These are phyloP conservation scores for Fusarium xyrophilum DNA, from an alignment of 2,329 filamentous ascomycete species.

Conservation along the genomic window DNA sequence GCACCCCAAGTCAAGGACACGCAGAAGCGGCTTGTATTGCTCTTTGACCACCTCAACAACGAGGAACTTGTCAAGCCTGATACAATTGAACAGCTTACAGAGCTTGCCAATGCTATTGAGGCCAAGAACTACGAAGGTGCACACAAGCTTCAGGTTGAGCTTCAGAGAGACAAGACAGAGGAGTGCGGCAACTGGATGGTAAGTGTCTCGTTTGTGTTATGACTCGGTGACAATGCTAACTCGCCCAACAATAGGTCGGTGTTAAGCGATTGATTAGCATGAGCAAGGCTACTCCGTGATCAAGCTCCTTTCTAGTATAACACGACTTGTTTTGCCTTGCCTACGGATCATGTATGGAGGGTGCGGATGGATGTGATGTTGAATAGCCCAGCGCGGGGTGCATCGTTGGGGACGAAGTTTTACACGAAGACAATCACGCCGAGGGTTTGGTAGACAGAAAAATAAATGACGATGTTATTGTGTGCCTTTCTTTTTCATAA, in stretches of 20 bases:
- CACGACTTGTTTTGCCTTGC: slow-evolving; percentile 33
- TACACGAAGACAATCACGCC: slow-evolving; percentile 40
- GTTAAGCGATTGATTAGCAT: slow-evolving; percentile 80
- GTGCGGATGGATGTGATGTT: slow-evolving; percentile 32
- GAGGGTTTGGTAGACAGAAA: slow-evolving; percentile 39
- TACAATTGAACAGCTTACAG: slow-evolving; percentile 72
- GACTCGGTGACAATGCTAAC: slow-evolving; percentile 49
- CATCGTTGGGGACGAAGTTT: slow-evolving; percentile 32
- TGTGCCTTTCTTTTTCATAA: not conserved
- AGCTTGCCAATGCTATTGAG: slow-evolving; percentile 71
- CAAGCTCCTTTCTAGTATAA: slow-evolving; percentile 4
- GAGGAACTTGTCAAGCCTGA: slow-evolving; percentile 84
- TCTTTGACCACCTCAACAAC: slow-evolving; percentile 99
- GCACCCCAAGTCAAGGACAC: slow-evolving; percentile 90
- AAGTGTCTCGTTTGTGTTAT: slow-evolving; percentile 46
- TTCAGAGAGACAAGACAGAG: slow-evolving; percentile 77
- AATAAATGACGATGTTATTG: slow-evolving; percentile 33
- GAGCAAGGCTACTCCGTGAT: slow-evolving; percentile 75
- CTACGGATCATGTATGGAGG: slow-evolving; percentile 9
- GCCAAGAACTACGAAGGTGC: slow-evolving; percentile 73
- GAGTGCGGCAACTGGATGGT: slow-evolving; percentile 91
- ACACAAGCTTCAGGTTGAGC: slow-evolving; percentile 73
- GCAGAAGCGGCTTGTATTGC: slow-evolving; percentile 86
- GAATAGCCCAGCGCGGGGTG: slow-evolving; percentile 35
- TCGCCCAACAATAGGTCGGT: slow-evolving; percentile 62